These are phyloP conservation scores for Coriaria nepalensis DNA, from an alignment of 306 rosid genomes.

Conservation along the genomic window DNA sequence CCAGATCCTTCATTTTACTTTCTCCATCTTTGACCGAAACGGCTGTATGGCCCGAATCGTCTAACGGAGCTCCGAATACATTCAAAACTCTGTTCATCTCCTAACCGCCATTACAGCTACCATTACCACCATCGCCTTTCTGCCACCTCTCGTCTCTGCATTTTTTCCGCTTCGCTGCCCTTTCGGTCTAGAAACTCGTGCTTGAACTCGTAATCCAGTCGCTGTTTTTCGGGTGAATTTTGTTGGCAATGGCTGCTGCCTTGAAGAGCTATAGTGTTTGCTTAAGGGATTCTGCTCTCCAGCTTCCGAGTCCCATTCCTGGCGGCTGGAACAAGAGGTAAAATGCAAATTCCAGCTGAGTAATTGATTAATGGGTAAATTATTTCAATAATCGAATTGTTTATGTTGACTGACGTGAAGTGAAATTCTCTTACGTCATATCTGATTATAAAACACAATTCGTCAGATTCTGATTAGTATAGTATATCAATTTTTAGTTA, in stretches of 20 bases:
- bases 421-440: not conserved
- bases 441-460: not conserved
- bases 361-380: not conserved
- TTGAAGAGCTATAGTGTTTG: constrained; percentile 29
- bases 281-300: constrained; percentile 28
- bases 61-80: not conserved
- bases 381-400: constrained; percentile 1
- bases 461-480: not conserved
- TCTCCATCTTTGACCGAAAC: not conserved
- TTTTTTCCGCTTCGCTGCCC: not conserved
- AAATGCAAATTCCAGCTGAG: not conserved
- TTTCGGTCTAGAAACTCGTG: too few species aligned
- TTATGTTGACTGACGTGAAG: not conserved
- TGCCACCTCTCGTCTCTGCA: constrained; percentile 8
- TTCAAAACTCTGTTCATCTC: not conserved
- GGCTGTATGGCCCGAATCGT: constrained; percentile 6
- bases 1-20: too few species aligned
- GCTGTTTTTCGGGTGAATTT: not conserved
- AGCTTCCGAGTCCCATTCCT: constrained; percentile 27
- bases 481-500: not conserved
- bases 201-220: too few species aligned
- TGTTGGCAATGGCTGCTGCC: constrained; percentile 22
- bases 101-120: constrained; percentile 6
- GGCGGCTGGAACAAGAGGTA: constrained; percentile 31
- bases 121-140: constrained; percentile 5